These are phyloP conservation scores for Fusarium nematophilum DNA, from an alignment of 2,329 filamentous ascomycete genomes.

Conservation along the genomic window DNA sequence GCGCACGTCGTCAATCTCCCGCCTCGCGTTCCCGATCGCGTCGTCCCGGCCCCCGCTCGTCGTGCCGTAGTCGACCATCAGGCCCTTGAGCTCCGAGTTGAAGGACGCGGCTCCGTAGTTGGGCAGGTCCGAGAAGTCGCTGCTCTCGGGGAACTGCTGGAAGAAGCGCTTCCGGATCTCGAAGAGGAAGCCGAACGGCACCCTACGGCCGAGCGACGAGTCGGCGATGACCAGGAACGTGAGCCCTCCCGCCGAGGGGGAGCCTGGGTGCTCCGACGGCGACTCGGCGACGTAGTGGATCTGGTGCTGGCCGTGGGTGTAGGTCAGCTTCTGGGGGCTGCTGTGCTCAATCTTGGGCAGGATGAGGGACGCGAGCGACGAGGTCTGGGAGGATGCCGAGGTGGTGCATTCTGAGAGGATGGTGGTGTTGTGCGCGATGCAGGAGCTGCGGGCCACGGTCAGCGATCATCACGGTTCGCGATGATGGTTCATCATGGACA, in stretches of 20 bases:
- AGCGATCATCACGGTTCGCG: neutral
- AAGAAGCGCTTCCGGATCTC: conserved; percentile 93
- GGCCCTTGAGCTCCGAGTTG: conserved; percentile 78
- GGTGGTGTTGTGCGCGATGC: conserved; percentile 92
- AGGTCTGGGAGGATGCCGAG: conserved; percentile 83
- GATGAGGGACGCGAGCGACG: conserved; percentile 90
- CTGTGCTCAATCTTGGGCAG: conserved; percentile 93
- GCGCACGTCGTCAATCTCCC: conserved; percentile 91
- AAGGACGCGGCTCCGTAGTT: conserved; percentile 92
- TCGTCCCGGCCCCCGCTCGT: conserved; percentile 81
- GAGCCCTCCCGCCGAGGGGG: conserved; percentile 78
- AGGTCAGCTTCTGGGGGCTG: conserved; percentile 87
- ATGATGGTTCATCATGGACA: neutral
- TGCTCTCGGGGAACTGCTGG: conserved; percentile 70
- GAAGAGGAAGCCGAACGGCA: conserved; percentile 92
- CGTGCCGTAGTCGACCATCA: conserved; percentile 88
- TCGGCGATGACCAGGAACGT: conserved; percentile 93
- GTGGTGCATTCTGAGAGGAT: conserved; percentile 94
- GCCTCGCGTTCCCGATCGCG: conserved; percentile 83
- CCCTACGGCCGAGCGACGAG: conserved; percentile 81
- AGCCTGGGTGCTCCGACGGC: conserved; percentile 70
- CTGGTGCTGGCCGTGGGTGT: conserved; percentile 90
- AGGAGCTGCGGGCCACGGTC: conserved; percentile 69
- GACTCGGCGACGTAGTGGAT: conserved; percentile 96
- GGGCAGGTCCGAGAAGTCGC: conserved; percentile 81